These are phyloP conservation scores for Trametes polyzona DNA, from an alignment of 1,284 basidiomycete genomes.

Conservation along the genomic window DNA sequence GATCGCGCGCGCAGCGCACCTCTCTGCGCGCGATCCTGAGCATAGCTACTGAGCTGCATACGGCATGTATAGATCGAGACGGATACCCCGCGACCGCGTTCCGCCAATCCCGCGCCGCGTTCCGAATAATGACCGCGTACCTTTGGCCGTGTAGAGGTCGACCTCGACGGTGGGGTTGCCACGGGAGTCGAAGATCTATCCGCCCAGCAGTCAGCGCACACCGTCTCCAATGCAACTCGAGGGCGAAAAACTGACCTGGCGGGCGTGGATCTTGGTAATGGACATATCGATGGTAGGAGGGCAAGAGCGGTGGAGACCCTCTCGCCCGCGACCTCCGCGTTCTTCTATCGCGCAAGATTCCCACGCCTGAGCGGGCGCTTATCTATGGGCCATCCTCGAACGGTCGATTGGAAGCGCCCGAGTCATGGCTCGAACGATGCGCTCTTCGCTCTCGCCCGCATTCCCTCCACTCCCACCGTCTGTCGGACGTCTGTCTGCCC, in stretches of 20 bases:
- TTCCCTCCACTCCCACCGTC: no score
- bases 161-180: constrained; percentile 97
- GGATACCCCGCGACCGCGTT: background rate
- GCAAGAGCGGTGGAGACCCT: constrained; percentile 14
- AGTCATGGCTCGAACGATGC: constrained; percentile 5
- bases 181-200: constrained; percentile 96
- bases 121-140: constrained; percentile 42
- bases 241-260: constrained; percentile 63
- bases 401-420: constrained; percentile 4
- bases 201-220: constrained; percentile 55
- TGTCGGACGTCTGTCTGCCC: background rate
- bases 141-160: constrained; percentile 87
- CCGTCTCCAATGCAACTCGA: background rate
- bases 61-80: background rate
- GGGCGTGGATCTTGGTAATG: constrained; percentile 85
- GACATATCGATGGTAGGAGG: constrained; percentile 62
- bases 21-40: background rate
- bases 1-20: background rate
- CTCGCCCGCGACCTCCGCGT: constrained; percentile 14
- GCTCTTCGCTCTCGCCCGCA: background rate
- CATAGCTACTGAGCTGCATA: background rate
- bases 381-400: constrained; percentile 15
- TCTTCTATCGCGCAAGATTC: constrained; percentile 22
- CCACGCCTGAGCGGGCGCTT: constrained; percentile 21
- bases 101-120: background rate